Percentiles rank a stretch among this genome's conserved stretches.
These are phyloP conservation scores for Phytopythium mirpurense DNA, from an alignment of 352 stramenopile genomes.

Conservation along the genomic window DNA sequence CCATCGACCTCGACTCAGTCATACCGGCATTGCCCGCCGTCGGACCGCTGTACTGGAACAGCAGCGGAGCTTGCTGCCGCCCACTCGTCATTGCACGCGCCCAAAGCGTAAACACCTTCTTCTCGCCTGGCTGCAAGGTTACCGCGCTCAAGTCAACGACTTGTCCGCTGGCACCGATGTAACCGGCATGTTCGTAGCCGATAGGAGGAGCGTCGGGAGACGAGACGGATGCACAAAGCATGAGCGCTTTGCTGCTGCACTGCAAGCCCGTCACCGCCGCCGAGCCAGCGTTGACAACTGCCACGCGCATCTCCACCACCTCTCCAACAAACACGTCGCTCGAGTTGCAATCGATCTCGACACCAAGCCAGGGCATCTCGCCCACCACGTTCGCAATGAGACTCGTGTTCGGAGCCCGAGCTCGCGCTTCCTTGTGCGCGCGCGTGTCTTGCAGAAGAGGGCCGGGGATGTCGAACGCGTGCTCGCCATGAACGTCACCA, in stretches of 20 bases:
- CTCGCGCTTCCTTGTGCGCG: slow-evolving; percentile 60
- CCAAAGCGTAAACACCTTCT: slow-evolving; percentile 45
- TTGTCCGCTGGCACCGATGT: slow-evolving; percentile 61
- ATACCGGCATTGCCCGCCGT: slow-evolving; percentile 13
- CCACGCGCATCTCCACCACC: slow-evolving; percentile 48
- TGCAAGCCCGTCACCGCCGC: slow-evolving; percentile 46
- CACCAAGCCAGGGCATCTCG: slow-evolving; percentile 77
- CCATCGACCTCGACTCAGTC: slow-evolving; percentile 6
- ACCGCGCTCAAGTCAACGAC: slow-evolving; percentile 56
- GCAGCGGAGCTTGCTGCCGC: slow-evolving; percentile 37
- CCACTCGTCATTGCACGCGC: slow-evolving; percentile 31
- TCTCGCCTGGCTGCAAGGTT: slow-evolving; percentile 45
- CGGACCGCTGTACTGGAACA: slow-evolving; percentile 64
- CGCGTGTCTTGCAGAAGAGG: slow-evolving; percentile 78
- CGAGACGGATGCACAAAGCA: slow-evolving; percentile 39
- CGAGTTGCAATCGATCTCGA: slow-evolving; percentile 43
- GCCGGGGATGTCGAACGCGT: slow-evolving; percentile 77
- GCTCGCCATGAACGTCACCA: slow-evolving; percentile 73
- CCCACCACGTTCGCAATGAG: slow-evolving; percentile 69
- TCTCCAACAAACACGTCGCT: slow-evolving; percentile 54
- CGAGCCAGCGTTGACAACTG: slow-evolving; percentile 52
- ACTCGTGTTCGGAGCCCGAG: slow-evolving; percentile 69
- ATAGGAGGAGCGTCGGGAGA: not conserved
- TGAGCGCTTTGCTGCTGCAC: slow-evolving; percentile 58
- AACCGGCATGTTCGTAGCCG: slow-evolving; percentile 28